Percentiles rank a stretch among this genome's conserved stretches.
These are phyloP conservation scores for Phytomonas sp. DNA, from an alignment of 208 protist genomes.

Conservation along the genomic window DNA sequence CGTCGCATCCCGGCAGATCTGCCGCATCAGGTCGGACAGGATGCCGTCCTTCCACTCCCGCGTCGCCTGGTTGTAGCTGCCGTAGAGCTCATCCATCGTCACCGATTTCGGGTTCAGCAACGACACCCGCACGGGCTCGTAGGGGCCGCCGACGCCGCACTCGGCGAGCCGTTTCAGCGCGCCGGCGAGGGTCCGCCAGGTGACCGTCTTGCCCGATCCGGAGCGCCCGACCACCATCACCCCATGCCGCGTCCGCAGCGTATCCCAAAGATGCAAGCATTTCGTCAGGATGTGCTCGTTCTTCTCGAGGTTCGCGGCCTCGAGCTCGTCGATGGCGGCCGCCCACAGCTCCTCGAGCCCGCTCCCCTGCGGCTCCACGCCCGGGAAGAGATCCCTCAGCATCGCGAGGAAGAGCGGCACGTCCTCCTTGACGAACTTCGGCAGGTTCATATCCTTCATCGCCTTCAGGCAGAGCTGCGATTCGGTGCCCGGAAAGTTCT, in stretches of 20 bases:
- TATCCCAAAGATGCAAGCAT: conserved; percentile 95
- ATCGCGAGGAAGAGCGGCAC: conserved; percentile 94
- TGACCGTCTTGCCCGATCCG: conserved; percentile 93
- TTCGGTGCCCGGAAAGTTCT: conserved; percentile 88
- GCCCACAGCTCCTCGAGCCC: conserved; percentile 81
- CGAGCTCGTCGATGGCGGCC: conserved; percentile 72
- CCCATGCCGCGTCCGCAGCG: conserved; percentile 94
- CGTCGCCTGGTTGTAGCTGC: conserved; percentile 94
- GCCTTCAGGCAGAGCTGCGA: conserved; percentile 94
- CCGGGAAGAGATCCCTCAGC: conserved; percentile 95
- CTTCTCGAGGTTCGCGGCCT: conserved; percentile 58
- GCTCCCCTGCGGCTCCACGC: conserved; percentile 67
- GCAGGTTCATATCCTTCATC: conserved; percentile 96
- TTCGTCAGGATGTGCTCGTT: conserved; percentile 89
- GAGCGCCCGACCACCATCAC: conserved; percentile 97
- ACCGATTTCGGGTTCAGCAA: conserved; percentile 97
- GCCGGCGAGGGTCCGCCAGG: conserved; percentile 86
- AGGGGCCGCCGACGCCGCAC: conserved; percentile 71
- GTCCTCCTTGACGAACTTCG: conserved; percentile 97
- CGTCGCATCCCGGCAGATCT: conserved; percentile 88
- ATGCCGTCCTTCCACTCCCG: conserved; percentile 98
- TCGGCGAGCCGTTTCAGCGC: conserved; percentile 81
- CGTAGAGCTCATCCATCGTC: conserved; percentile 96
- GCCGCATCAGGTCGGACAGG: conserved; percentile 91
- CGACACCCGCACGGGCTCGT: conserved; percentile 81